Base-by-base conservation (phyloP, 2,329 filamentous ascomycete species). In the Colletotrichum tropicale region DNA sequence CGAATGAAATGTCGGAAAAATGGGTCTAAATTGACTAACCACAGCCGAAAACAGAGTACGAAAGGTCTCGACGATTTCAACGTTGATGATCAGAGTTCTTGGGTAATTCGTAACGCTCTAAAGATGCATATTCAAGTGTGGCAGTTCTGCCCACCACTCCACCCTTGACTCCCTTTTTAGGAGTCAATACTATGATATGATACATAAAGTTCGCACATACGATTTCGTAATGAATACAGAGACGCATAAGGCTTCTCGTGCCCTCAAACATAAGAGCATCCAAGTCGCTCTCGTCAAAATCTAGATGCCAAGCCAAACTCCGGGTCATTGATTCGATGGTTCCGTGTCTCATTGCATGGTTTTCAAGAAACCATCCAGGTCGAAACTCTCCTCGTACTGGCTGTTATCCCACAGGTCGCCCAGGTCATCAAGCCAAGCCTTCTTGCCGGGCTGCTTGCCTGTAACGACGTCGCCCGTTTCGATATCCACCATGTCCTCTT, bases 341-440 rank as follows among this genome's bases (percentile, higher is more conserved):
- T 52, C 30, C 38, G 58, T 18, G 24, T 64, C 68, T 82, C 81
- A 89, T 75, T 95, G 95, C 95, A 99, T 98, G 79, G 92, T 98
- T 84, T 96, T 96, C 87, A 99, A 90, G 87, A 98, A 99, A 5
- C 95, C 96, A 81, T 98, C 96, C 79, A 99, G 87, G 83, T 98
- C 95, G 84, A 98, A 98, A 85, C 98, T 98, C 87, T 99, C 97
- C 86, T 98, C 96, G 85, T 99, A 99, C 87, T 98, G 96, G 83
- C 93, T 93, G 83, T 98, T 96, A 83, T 99, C 97, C 96, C 97
- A 99, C 34, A 99, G 87, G 85, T 99, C 97, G 74, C 95, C 96
- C 74, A 99, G 86, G 82, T 98, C 97, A 83, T 99, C 97, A 77
- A 98, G 87, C 91, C 96, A 98, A 8, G 96, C 89, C 89, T 98